A percentile compares a stretch with the other conserved stretches of the same genome.
Conservation (phyloP, 2,329 filamentous ascomycete species). For the Thielaviopsis cerberus region DNA sequence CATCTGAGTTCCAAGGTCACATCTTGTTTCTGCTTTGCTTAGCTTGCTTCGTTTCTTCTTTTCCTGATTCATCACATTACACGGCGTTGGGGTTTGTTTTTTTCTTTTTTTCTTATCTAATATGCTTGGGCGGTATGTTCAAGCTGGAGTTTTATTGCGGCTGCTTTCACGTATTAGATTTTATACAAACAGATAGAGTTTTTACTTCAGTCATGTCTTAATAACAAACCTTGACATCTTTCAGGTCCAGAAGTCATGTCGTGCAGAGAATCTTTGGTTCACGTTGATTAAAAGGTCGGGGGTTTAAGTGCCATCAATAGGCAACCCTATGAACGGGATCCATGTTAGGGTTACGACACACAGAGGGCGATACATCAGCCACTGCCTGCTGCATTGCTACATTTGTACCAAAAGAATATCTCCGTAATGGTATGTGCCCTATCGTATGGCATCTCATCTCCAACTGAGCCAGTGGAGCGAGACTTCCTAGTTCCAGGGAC, state of each 20-base stretch:
- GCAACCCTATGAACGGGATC: background rate
- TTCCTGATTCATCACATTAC: background rate
- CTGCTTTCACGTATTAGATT: background rate
- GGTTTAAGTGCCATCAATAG: background rate
- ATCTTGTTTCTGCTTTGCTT: background rate
- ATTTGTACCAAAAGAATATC: background rate
- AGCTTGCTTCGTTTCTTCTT: background rate
- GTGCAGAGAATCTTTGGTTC: background rate
- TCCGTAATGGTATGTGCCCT: constrained; percentile 9
- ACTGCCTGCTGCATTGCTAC: background rate
- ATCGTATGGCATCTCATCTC: constrained; percentile 12
- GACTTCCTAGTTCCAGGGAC: constrained; percentile 13
- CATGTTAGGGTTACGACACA: background rate
- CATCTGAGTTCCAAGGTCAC: background rate
- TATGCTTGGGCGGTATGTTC: background rate
- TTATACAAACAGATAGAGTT: background rate
- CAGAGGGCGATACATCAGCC: background rate
- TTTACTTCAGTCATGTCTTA: background rate
- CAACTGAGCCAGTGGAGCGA: constrained; percentile 11
- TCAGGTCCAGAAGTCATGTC: background rate
- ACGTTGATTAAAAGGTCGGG: background rate
- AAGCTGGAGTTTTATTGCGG: background rate
- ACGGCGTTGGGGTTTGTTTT: background rate
- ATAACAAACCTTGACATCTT: background rate
- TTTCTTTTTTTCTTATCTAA: background rate